Conservation (phyloP, 441 rosid genomes). For the Jatropha multifida region DNA sequence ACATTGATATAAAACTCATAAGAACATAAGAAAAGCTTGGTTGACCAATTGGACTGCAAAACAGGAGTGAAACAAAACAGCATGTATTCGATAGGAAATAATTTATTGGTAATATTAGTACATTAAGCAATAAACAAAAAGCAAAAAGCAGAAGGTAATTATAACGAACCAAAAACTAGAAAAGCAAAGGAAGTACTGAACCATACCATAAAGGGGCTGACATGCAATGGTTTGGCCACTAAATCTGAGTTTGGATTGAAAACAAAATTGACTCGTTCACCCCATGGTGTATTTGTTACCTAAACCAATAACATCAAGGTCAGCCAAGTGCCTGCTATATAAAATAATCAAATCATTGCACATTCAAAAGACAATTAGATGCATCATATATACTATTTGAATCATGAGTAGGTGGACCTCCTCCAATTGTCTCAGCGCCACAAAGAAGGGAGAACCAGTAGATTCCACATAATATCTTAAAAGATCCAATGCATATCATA, state of each 20-base stretch:
- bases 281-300: constrained; percentile 99
- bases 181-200: constrained; percentile 1
- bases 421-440: not conserved
- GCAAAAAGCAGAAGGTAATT: not conserved
- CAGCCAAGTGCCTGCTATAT: constrained; percentile 9
- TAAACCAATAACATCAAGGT: constrained; percentile 25
- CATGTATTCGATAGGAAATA: not conserved
- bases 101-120: not conserved
- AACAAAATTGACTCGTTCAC: constrained; percentile 73
- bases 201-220: constrained; percentile 95
- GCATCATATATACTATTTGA: not conserved
- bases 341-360: not conserved
- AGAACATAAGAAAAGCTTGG: not conserved
- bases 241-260: constrained; percentile 73
- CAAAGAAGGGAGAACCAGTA: not conserved
- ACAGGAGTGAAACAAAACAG: not conserved
- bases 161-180: not conserved
- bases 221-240: constrained; percentile 89
- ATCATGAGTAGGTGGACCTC: not conserved
- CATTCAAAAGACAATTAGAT: not conserved
- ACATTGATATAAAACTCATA: not conserved
- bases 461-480: not conserved
- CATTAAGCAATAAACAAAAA: not conserved
- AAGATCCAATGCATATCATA: not conserved
- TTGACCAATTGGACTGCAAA: constrained; percentile 2